These are phyloP conservation scores for Diplotaxis tenuifolia DNA, from an alignment of 345 rosid genomes.

Conservation along the genomic window DNA sequence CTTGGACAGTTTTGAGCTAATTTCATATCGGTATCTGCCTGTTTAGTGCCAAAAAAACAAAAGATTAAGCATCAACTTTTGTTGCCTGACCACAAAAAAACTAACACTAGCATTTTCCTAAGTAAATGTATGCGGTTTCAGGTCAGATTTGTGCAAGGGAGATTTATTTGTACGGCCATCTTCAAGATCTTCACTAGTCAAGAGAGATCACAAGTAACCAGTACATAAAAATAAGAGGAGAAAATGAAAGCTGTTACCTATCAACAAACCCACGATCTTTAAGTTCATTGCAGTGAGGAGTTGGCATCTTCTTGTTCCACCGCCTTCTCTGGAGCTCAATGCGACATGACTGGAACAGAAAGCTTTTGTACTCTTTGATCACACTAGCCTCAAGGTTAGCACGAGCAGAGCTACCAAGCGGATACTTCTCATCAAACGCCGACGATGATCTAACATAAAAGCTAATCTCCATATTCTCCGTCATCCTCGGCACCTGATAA, in stretches of 20 bases:
- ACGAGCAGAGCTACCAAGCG: slow-evolving; percentile 63
- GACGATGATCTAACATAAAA: slow-evolving; percentile 68
- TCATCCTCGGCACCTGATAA: slow-evolving; percentile 64
- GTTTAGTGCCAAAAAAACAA: slow-evolving; percentile 9
- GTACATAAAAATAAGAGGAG: not conserved
- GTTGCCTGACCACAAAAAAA: not conserved
- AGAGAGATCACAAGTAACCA: not conserved
- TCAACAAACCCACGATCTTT: slow-evolving; percentile 56
- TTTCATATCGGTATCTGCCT: slow-evolving; percentile 29
- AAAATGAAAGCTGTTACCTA: slow-evolving; percentile 40
- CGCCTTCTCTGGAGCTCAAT: slow-evolving; percentile 69
- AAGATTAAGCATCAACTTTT: slow-evolving; percentile 5
- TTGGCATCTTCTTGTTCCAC: slow-evolving; percentile 75
- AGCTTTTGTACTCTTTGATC: slow-evolving; percentile 61
- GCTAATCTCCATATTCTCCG: slow-evolving; percentile 64
- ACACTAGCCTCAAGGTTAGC: slow-evolving; percentile 63
- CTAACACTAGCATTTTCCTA: not conserved
- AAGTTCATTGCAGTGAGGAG: slow-evolving; percentile 74
- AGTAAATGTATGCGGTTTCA: not conserved
- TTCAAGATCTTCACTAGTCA: not conserved
- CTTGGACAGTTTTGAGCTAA: not conserved
- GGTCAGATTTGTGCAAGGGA: not conserved
- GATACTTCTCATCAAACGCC: slow-evolving; percentile 63
- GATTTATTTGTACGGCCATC: not conserved
- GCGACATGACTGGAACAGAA: slow-evolving; percentile 70